Base-by-base conservation (phyloP, 2,329 filamentous ascomycete genomes). In the Rutstroemia sydowiana region DNA sequence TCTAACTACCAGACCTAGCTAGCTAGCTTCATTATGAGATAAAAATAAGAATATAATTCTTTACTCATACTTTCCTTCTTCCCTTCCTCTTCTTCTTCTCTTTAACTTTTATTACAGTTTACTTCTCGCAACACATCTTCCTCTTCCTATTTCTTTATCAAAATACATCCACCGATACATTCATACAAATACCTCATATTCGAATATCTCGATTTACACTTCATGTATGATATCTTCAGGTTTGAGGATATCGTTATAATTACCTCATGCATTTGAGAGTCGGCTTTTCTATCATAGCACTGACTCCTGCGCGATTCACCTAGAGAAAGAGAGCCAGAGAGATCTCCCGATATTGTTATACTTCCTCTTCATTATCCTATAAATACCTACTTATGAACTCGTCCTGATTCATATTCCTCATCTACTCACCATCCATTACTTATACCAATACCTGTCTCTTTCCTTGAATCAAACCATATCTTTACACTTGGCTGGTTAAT, bases 151-250 rank as follows among this genome's bases (percentile, higher is more conserved):
- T 45, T 10, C 13, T n/a, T 45, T 45, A 45, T 28, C 26, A 9
- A 16, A 30, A 16, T 55, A 51, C 37, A 4, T 26, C 53, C 20
- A 26, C 30, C 9, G 46, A 39, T 20, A 40, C 37, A 36, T 26
- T 26, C 8, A 8, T 26, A 26, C 23, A 26, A 8, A 8, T 26
- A 26, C 23, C 23, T 26, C 23, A 26, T 40, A 21, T 42, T 34
- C 9, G 5, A 13, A 11, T 10, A n/a, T 13, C 9, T 34, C 14
- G 10, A 34, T 34, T 34, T 13, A 4, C 14, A 4, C 14, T 34
- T 13, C 13, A 34, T 10, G 3, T 13, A n/a, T 13, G 30, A 4
- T 34, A 34, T 11, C 32, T 5, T 4, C 23, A 4, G 4, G 23
- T 26, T 26, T 26, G 23, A 26, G 8, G 23, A 45, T 7, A 14